Percentiles rank a stretch among this genome's conserved stretches.
Conservation (phyloP, 495 filamentous ascomycete genomes). For the Penicillium arizonense region DNA sequence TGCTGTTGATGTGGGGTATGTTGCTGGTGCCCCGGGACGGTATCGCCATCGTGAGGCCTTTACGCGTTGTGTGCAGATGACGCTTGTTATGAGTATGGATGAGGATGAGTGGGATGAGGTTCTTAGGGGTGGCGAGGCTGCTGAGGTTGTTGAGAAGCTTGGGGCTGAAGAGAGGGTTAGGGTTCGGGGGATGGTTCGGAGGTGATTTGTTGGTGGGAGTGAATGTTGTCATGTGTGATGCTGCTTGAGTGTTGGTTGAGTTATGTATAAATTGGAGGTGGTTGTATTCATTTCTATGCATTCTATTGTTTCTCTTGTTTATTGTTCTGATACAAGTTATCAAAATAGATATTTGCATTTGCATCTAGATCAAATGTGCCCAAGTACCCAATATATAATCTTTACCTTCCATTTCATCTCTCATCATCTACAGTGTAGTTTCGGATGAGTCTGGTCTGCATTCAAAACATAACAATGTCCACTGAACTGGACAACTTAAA, state of each 20-base stretch:
- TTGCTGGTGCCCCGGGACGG: slow-evolving; percentile 30
- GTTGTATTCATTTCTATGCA: too few relatives aligned
- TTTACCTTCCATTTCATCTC: too few relatives aligned
- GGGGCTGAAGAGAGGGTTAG: slow-evolving; percentile 60
- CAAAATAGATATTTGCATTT: too few relatives aligned
- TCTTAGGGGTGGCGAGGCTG: slow-evolving; percentile 37
- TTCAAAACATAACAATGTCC: too few relatives aligned
- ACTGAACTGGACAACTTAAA: too few relatives aligned
- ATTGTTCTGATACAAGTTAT: too few relatives aligned
- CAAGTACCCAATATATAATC: too few relatives aligned
- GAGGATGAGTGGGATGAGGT: slow-evolving; percentile 95
- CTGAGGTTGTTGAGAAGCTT: slow-evolving; percentile 47
- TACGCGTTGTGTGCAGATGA: slow-evolving; percentile 76
- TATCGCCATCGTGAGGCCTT: slow-evolving; percentile 84
- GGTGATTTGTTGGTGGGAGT: slow-evolving; percentile 3
- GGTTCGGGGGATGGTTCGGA: slow-evolving; percentile 58
- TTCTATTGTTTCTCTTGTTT: too few relatives aligned
- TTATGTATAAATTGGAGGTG: background rate
- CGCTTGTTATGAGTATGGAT: slow-evolving; percentile 92
- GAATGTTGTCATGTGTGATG: background rate
- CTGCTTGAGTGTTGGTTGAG: too few relatives aligned
- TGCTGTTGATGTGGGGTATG: slow-evolving; percentile 64
- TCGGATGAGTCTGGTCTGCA: too few relatives aligned
- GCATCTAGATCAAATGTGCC: too few relatives aligned
- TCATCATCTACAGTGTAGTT: too few relatives aligned